A percentile compares a stretch with the other conserved stretches of the same genome.
phyloP scores from a whole-genome alignment of 192 early-diverging fungal genomes.

The Linnemannia elongata region DNA sequence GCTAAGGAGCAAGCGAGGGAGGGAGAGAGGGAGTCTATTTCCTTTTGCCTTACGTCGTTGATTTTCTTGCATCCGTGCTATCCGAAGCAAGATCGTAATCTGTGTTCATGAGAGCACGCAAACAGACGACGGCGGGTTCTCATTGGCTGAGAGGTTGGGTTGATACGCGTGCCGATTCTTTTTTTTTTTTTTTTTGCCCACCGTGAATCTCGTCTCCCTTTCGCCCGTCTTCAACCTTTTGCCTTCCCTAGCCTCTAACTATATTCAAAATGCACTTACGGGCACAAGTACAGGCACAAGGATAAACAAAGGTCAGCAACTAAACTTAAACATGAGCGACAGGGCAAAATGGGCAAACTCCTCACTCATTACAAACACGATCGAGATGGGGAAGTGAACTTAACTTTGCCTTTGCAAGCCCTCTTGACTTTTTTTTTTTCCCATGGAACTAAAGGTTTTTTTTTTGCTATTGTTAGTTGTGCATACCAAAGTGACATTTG shows the following conservation, averaged over 20 bases:
- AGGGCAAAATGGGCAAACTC: background rate
- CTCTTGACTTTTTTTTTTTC: background rate
- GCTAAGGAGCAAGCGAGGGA: background rate
- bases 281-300: background rate
- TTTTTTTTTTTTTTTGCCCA: background rate
- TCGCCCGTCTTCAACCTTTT: no score
- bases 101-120: background rate
- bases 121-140: background rate
- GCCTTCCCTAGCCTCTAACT: no score
- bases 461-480: background rate
- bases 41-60: background rate
- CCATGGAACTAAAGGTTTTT: background rate
- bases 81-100: conserved; percentile 3
- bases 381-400: background rate
- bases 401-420: background rate
- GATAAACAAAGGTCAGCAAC: background rate
- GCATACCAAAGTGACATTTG: background rate
- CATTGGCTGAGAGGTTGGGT: background rate
- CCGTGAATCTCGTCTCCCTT: background rate
- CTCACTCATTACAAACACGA: background rate
- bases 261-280: background rate
- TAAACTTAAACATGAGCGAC: background rate
- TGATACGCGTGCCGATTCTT: background rate
- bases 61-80: conserved; percentile 1
- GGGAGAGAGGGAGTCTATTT: background rate